Evolutionary conservation across 768 basidiomycete genomes (phyloP).

Genomic region (Amyloporia xantha): DNA sequence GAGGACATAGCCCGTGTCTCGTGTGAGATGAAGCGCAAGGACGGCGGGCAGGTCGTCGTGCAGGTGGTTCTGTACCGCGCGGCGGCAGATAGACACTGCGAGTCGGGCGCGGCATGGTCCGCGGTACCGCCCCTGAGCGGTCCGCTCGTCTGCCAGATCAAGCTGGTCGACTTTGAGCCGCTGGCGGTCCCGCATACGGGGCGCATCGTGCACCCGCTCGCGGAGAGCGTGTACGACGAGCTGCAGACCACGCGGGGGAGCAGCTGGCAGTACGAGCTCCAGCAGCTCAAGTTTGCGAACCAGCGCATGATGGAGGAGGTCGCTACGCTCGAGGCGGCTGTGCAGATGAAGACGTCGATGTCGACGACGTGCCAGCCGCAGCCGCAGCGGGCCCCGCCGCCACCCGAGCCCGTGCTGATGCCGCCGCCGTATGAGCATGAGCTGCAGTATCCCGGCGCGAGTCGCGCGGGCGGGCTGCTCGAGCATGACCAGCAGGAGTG

Average conservation of each 20-base stretch:
- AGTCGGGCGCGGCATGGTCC: background rate
- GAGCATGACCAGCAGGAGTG: background rate
- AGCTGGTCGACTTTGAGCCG: constrained; percentile 9
- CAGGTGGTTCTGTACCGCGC: constrained; percentile 35
- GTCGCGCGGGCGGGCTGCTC: background rate
- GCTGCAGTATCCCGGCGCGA: background rate
- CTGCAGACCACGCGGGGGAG: constrained; percentile 59
- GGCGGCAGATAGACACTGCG: constrained; percentile 9
- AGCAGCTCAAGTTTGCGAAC: constrained; percentile 73
- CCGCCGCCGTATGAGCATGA: background rate
- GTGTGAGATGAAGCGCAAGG: constrained; percentile 36
- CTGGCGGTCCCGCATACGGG: constrained; percentile 7
- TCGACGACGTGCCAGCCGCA: background rate
- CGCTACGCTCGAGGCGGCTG: constrained; percentile 28
- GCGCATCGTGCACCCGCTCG: constrained; percentile 10
- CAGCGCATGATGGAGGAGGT: constrained; percentile 57
- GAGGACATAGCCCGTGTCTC: constrained; percentile 23
- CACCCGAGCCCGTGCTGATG: too few species aligned
- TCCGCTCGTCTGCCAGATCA: constrained; percentile 25
- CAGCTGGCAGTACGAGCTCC: constrained; percentile 92
- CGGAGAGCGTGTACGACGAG: constrained; percentile 61
- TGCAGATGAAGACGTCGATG: background rate
- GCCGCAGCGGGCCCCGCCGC: background rate
- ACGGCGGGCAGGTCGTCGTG: constrained; percentile 24
- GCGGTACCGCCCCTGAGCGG: background rate